Conservation (phyloP, 768 basidiomycete species). For the Pleurotus platypus region DNA sequence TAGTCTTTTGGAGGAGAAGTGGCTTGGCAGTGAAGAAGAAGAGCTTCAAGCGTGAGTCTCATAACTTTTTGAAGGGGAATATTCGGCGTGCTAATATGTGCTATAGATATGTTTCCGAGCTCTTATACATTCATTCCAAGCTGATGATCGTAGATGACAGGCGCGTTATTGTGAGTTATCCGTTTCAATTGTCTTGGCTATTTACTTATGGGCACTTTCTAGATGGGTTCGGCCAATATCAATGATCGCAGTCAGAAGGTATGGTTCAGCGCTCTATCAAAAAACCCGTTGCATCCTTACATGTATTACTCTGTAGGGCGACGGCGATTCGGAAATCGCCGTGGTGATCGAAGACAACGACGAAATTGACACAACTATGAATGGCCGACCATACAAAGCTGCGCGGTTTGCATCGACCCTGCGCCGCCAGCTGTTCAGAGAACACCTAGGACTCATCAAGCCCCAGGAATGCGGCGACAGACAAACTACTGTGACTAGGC, state of each 20-base stretch:
- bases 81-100: slow-evolving; percentile 10
- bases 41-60: slow-evolving; percentile 71
- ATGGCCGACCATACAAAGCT: slow-evolving; percentile 70
- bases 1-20: slow-evolving; percentile 68
- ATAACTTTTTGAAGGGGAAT: slow-evolving; percentile 5
- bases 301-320: slow-evolving; percentile 47
- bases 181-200: neutral
- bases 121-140: slow-evolving; percentile 83
- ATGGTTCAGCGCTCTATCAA: neutral
- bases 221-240: slow-evolving; percentile 94
- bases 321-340: slow-evolving; percentile 94
- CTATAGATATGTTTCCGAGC: slow-evolving; percentile 73
- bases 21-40: slow-evolving; percentile 81
- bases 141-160: slow-evolving; percentile 94
- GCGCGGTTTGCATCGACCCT: slow-evolving; percentile 81
- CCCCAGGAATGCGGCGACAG: slow-evolving; percentile 54
- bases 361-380: slow-evolving; percentile 70
- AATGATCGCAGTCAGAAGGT: slow-evolving; percentile 86
- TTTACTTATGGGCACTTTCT: neutral
- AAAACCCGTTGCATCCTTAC: neutral
- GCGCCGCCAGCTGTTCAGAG: slow-evolving; percentile 79
- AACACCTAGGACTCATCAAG: slow-evolving; percentile 82
- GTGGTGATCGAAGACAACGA: slow-evolving; percentile 89
- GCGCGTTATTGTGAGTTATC: slow-evolving; percentile 71
- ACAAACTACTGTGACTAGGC: slow-evolving; percentile 38